phyloP scores from a whole-genome alignment of 2,329 filamentous ascomycete species.

The Sarocladiaceae sp. region DNA sequence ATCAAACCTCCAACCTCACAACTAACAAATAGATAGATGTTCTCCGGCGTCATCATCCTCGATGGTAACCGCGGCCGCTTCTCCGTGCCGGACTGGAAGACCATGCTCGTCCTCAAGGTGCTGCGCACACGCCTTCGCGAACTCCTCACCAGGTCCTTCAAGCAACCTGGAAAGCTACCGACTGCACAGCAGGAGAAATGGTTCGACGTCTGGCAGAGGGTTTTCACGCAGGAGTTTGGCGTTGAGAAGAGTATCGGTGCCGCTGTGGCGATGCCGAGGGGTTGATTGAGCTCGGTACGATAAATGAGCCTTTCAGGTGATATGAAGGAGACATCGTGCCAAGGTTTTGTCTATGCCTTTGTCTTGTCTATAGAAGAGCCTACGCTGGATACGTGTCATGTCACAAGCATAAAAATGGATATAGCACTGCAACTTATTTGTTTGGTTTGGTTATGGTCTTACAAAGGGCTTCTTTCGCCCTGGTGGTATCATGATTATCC shows the following conservation, averaged over 20 bases:
- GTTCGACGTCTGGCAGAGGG: conserved; percentile 69
- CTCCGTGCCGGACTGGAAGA: conserved; percentile 82
- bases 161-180: conserved; percentile 56
- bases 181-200: conserved; percentile 68
- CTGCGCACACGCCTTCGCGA: conserved; percentile 71
- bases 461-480: too few species aligned
- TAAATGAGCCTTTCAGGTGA: too few species aligned
- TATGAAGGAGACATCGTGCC: not conserved
- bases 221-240: conserved; percentile 55
- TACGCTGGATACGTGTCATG: too few species aligned
- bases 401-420: too few species aligned
- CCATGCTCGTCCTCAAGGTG: conserved; percentile 82
- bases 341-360: not conserved
- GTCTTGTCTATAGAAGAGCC: too few species aligned
- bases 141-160: conserved; percentile 68
- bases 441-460: too few species aligned
- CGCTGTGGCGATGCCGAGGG: not conserved
- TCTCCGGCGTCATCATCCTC: conserved; percentile 78
- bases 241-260: conserved; percentile 24
- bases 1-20: not conserved
- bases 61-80: conserved; percentile 87
- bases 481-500: too few species aligned
- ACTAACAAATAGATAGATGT: conserved; percentile 53
- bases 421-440: too few species aligned
- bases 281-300: too few species aligned